Evolutionary conservation across 495 filamentous ascomycete species (phyloP), one percentile per base, ranked within the genome.

Genomic region (Xylaria telfairii): DNA sequence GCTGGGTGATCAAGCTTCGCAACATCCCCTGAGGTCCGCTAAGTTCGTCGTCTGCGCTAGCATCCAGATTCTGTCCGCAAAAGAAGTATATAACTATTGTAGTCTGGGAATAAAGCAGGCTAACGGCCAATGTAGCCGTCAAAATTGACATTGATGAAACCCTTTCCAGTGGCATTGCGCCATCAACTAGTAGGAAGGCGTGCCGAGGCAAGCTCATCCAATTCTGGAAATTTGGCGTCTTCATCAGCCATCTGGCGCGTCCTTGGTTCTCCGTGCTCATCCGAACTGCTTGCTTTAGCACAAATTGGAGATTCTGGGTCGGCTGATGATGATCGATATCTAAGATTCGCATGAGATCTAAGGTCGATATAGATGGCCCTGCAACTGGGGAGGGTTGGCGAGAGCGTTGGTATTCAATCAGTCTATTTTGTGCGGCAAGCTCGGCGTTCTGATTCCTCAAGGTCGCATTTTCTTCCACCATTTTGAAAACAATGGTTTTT

Each of bases 171-270:
- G 24, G 9, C 51, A 30, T 54, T 30, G 51, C 51, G 10, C 51
- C 51, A 30, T 54, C 51, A 26, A 30, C 51, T 30, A 54, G 30
- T 1, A 54, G 51, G 24, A 54, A 24, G 9, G 51, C 26, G 10
- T 54, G 51, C 17, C 12, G 5, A 15, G 51, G 24, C 10, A 28
- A 4, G 8, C 51, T 12, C 24, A 54, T 30, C 51, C 51, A 54
- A 9, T 54, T 54, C 13, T 54, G 51, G 24, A 54, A 54, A 6
- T 13, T 30, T 17, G 26, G 26, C 12, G 51, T 54, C 9, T 17
- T 54, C 24, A 54, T 54, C 51, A 54, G 15, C 51, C 51, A 54
- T 5, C 51, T 54, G 51, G 51, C 51, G 26, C 51, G 51, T 12
- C 51, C 24, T 54, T 54, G 24, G 13, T 54, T 17, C 15, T 54